Base-by-base conservation (phyloP, 129 eudicot genomes). In the Chrysanthemum seticuspe region DNA sequence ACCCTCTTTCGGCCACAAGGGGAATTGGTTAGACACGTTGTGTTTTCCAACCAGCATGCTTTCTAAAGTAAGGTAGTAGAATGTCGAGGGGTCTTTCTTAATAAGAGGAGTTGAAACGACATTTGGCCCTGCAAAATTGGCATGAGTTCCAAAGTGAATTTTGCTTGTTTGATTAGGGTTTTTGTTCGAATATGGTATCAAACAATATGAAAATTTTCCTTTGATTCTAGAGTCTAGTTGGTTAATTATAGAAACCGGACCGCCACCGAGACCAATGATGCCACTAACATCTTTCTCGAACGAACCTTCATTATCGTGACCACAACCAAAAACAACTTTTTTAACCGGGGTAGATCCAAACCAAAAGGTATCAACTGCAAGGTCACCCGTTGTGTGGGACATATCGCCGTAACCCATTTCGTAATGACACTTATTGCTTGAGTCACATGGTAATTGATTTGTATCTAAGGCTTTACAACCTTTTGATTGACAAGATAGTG, bases 191-290 rank as follows among this genome's bases (percentile, higher is more conserved):
- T 65, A 3, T 0, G 85, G 80, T 5, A 84, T 73, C 68, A 93
- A 51, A 67, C 98, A 93, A 12, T 93, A 90, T 0, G 98, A 86
- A 53, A 89, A 89, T 29, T 80, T 84, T 0, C 92, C 92, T 1
- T 58, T 57, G 5, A 87, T 31, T 0, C 64, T 7, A 1, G 52
- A 15, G 0, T 65, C 12, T 47, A 87, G 51, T 74, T 93, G 95
- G 9, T 40, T 76, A 4, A 82, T 53, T 0, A 89, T n/a, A 0
- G 96, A 92, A 25, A 89, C 58, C 0, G 78, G 45, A 12, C 95
- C 95, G 0, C 83, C 86, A 1, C 96, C 96, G 0, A 89, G 90
- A 0, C 96, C 98, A 4, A 92, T 31, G 1, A 89, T 77, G 12
- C 98, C 98, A 0, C 90, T 80, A 3, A 65, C 74, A 3, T 57